A percentile compares a stretch with the other conserved stretches of the same genome.
These are phyloP conservation scores for Kernera saxatilis DNA, from an alignment of 345 rosid species.

Conservation along the genomic window DNA sequence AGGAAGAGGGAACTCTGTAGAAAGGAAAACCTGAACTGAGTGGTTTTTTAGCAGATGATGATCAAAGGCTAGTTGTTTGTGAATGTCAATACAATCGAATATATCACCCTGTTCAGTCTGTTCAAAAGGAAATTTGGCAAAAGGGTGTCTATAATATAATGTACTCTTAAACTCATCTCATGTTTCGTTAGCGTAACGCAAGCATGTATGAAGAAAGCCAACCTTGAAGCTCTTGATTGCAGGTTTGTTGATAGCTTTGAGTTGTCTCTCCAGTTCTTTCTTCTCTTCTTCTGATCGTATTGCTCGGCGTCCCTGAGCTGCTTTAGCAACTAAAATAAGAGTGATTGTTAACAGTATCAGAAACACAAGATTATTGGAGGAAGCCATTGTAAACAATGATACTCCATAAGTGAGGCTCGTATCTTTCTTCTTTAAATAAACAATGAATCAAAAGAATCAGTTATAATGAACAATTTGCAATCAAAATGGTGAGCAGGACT, in stretches of 20 bases:
- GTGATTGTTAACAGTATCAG: neutral
- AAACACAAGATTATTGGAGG: neutral
- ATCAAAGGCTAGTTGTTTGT: slow-evolving; percentile 34
- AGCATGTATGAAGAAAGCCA: neutral
- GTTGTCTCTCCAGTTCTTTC: slow-evolving; percentile 23
- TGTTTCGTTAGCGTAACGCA: neutral
- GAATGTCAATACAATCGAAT: slow-evolving; percentile 34
- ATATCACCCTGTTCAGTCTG: slow-evolving; percentile 32
- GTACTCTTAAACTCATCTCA: neutral
- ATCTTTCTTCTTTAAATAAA: neutral
- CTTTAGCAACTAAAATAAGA: neutral
- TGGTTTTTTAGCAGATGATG: slow-evolving; percentile 23
- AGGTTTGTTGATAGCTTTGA: slow-evolving; percentile 32
- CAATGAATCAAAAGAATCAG: neutral
- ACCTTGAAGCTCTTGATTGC: slow-evolving; percentile 31
- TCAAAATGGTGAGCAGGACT: neutral
- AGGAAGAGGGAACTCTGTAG: neutral
- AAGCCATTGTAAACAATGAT: neutral
- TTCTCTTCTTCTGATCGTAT: slow-evolving; percentile 18
- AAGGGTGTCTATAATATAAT: neutral
- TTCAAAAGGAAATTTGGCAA: neutral
- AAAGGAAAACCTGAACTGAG: slow-evolving; percentile 24
- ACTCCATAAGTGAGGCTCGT: neutral
- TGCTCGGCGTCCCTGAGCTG: neutral
- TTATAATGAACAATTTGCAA: neutral